Evolutionary conservation across 1,139 yeast species (phyloP).

Genomic region (Scheffersomyces cryptocercus): DNA sequence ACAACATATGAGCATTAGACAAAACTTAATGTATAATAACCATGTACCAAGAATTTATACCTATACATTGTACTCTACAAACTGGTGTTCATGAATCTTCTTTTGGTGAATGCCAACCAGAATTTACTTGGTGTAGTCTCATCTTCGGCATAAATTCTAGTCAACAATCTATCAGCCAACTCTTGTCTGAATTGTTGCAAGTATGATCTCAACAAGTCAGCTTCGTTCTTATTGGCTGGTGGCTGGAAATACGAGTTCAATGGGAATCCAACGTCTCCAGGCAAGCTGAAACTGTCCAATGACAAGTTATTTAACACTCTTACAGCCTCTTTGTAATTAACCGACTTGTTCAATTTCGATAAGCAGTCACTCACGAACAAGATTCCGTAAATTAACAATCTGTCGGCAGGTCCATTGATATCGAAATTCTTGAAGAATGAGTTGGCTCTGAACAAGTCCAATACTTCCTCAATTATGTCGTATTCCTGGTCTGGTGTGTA

Average conservation of each 20-base stretch:
- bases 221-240: slow-evolving; percentile 73
- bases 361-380: slow-evolving; percentile 85
- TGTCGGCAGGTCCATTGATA: slow-evolving; percentile 92
- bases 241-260: slow-evolving; percentile 80
- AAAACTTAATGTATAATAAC: background rate
- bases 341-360: slow-evolving; percentile 52
- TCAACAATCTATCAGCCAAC: slow-evolving; percentile 76
- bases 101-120: slow-evolving; percentile 95
- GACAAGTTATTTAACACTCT: slow-evolving; percentile 78
- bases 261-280: slow-evolving; percentile 96
- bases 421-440: slow-evolving; percentile 96
- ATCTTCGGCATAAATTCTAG: slow-evolving; percentile 66
- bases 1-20: background rate
- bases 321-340: slow-evolving; percentile 63
- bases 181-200: slow-evolving; percentile 95
- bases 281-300: slow-evolving; percentile 83
- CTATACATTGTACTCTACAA: slow-evolving; percentile 24
- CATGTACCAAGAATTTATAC: background rate
- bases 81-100: slow-evolving; percentile 91
- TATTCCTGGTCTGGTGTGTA: slow-evolving; percentile 80
- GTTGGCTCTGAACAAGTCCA: slow-evolving; percentile 92
- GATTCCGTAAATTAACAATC: slow-evolving; percentile 95
- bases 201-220: slow-evolving; percentile 76
- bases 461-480: slow-evolving; percentile 87
- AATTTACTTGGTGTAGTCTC: slow-evolving; percentile 63